Evolutionary conservation across 73 alveolate species (phyloP), one percentile per base, ranked within the genome.

Genomic region (Symbiodinium pilosum): DNA sequence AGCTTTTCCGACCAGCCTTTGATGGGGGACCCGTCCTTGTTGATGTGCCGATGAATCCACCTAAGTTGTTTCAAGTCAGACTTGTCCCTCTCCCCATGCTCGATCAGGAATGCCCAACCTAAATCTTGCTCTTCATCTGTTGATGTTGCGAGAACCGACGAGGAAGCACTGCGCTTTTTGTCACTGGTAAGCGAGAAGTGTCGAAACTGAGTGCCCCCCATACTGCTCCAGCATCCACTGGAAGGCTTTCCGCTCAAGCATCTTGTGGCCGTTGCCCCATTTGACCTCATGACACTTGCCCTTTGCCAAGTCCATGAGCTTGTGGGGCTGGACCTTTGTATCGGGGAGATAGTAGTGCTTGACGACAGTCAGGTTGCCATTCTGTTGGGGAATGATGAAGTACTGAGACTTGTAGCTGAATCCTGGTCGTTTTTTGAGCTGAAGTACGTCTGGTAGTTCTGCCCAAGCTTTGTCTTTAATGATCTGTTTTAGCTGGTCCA

Each of bases 211-310:
- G 34, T 21, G 43, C 93, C 93, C 40, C 93, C 93, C 77, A 84
- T 38, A n/a, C 11, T 84, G 93, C 47, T 84, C 93, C 75, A 30
- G 11, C 83, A n/a, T 87, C 94, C 94, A 87, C 32, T 87, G 94
- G 4, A 87, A 59, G 43, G 94, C 94, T 54, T 87, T 59, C 56
- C 94, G 77, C 59, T 38, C 86, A 6, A 86, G 14, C 30, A 39
- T 36, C 43, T 87, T 87, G 94, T 87, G 43, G 36, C 40, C 77
- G 0, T 28, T 16, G 18, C 94, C 94, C 94, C 94, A 87, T 0
- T 64, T 64, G 43, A 87, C 39, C 43, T 87, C 94, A 21, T 87
- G 40, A 69, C 86, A 85, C n/a, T 30, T 36, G 44, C 94, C 94
- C 38, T 20, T 68, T 11, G 40, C 38, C 6, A 39, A 7, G 26